phyloP scores from a whole-genome alignment of 176 grass and related monocot species.

The Avena insularis region DNA sequence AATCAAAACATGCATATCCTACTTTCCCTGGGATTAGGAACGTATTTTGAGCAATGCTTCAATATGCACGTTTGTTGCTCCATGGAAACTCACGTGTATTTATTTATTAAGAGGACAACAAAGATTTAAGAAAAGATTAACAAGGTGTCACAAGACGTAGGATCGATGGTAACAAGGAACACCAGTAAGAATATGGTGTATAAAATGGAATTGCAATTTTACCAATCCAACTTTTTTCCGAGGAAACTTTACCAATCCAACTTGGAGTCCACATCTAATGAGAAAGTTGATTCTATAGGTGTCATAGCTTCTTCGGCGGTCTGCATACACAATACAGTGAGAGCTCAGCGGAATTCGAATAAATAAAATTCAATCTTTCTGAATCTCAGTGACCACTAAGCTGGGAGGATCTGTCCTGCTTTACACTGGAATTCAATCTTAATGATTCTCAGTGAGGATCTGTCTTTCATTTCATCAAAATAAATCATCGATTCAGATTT shows the following conservation, averaged over 20 bases:
- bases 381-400: background rate
- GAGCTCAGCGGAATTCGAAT: background rate
- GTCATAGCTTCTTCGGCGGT: slow-evolving; percentile 98
- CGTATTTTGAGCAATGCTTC: background rate
- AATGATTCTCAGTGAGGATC: background rate
- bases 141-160: background rate
- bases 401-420: slow-evolving; percentile 1
- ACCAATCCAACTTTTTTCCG: slow-evolving; percentile 82
- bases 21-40: background rate
- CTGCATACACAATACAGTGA: slow-evolving; percentile 57
- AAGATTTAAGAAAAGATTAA: slow-evolving; percentile 12
- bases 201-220: slow-evolving; percentile 41
- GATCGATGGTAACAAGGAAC: slow-evolving; percentile 22
- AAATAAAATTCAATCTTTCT: slow-evolving; percentile 7
- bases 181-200: slow-evolving; percentile 29
- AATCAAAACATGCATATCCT: background rate
- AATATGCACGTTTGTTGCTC: background rate
- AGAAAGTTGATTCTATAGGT: slow-evolving; percentile 99
- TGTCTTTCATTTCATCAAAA: background rate
- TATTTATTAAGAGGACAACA: background rate
- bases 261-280: slow-evolving; percentile 99
- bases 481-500: slow-evolving; percentile 4
- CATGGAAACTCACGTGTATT: background rate
- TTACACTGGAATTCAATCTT: slow-evolving; percentile 17
- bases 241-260: slow-evolving; percentile 83